Percentiles rank a stretch among this genome's conserved stretches.
phyloP scores from a whole-genome alignment of 2,329 filamentous ascomycete species.

The Colletotrichum coccodes region DNA sequence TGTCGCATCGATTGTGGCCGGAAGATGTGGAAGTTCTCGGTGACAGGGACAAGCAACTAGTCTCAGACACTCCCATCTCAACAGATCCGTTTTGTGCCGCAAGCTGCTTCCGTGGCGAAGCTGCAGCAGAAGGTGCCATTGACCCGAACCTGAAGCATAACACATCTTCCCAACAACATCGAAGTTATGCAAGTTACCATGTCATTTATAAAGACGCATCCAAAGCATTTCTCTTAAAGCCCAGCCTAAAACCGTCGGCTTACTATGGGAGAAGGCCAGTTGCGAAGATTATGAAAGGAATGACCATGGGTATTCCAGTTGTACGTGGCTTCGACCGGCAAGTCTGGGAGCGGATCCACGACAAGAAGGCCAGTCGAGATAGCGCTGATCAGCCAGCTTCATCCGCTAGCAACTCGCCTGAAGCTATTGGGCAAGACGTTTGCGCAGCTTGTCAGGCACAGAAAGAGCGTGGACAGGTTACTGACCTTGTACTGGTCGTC shows the following conservation, averaged over 20 bases:
- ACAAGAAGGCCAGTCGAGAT: conserved; percentile 50
- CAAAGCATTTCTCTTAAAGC: conserved; percentile 87
- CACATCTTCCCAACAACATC: conserved; percentile 55
- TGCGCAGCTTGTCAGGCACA: conserved; percentile 72
- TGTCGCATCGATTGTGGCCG: conserved; percentile 86
- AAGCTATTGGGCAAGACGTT: conserved; percentile 35
- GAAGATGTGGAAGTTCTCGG: conserved; percentile 53
- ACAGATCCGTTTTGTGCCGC: conserved; percentile 69
- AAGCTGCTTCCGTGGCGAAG: conserved; percentile 68
- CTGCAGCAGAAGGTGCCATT: conserved; percentile 63
- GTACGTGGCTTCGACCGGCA: conserved; percentile 86
- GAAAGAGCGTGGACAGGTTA: conserved; percentile 75
- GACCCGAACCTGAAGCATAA: conserved; percentile 45
- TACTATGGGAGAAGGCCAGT: conserved; percentile 87
- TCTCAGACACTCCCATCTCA: conserved; percentile 48
- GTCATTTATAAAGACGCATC: conserved; percentile 85
- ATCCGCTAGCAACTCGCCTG: conserved; percentile 27
- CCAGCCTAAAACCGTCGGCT: conserved; percentile 83
- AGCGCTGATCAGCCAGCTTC: conserved; percentile 38
- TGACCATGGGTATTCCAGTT: conserved; percentile 86
- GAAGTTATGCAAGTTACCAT: conserved; percentile 77
- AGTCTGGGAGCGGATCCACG: conserved; percentile 79
- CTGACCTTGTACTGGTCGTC: conserved; percentile 88
- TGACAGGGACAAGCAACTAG: conserved; percentile 43
- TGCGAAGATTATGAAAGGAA: conserved; percentile 84